Base-by-base conservation (phyloP, 2,329 filamentous ascomycete species). In the Herpotrichia juniperi region DNA sequence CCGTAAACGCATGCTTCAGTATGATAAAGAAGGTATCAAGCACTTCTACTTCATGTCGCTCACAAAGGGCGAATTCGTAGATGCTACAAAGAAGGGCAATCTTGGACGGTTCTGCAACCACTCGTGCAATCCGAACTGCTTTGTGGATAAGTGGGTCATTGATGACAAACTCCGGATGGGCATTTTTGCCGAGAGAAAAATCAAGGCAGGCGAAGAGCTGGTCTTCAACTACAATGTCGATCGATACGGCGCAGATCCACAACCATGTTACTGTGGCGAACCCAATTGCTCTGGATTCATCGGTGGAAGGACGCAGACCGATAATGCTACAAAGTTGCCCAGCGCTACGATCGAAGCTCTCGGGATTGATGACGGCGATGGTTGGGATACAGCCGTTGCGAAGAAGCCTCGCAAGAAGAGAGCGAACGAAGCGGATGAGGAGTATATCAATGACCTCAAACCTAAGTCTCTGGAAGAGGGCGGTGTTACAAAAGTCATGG, bases 31-130 rank as follows among this genome's bases (percentile, higher is more conserved):
- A 73, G 93, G 93, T 55, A 97, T 99, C 81, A 96, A 96, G 74
- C 94, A 99, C 76, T 99, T 99, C 74, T 99, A 99, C 77, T 99
- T 99, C 79, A 99, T 99, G 94, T 97, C 94, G 24, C 86, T 99
- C 56, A 96, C 87, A 69, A 96, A 96, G 74, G 90, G 87, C 67
- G 94, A 97, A 74, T 99, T 97, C 69, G 92, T 99, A 53, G 94
- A 99, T 76, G 94, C 94, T 19, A 99, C 94, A 9, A 96, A 94
- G 72, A 96, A 91, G 73, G 94, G 94, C 45, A 97, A 97, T 63
- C 83, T 99, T 5, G 94, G 93, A 46, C 88, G 94, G 25, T 99
- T 99, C 71, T 99, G 94, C 83, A 99, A 99, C 69, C 94, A 99
- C 74, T 97, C 94, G 8, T 99, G 94, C 82, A 96, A 94, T 73